These are phyloP conservation scores for Ceratocystis ficicola DNA, from an alignment of 2,329 filamentous ascomycete genomes.

Conservation along the genomic window DNA sequence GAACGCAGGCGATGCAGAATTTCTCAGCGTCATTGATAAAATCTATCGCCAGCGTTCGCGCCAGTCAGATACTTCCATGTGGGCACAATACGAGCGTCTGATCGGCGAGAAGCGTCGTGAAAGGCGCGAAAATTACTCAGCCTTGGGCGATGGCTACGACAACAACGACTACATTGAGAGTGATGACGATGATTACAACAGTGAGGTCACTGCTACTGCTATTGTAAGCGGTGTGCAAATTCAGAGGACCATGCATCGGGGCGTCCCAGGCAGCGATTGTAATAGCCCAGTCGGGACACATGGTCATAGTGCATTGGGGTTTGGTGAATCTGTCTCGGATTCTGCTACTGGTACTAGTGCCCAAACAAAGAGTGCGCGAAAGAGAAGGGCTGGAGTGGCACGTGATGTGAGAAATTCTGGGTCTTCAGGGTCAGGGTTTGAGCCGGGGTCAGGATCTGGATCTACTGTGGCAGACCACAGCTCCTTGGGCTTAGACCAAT, in stretches of 20 bases:
- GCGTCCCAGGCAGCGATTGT: neutral
- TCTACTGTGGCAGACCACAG: conserved; percentile 8
- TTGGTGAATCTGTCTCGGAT: neutral
- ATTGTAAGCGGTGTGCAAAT: neutral
- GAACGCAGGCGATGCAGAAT: conserved; percentile 38
- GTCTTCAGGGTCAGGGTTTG: conserved; percentile 1
- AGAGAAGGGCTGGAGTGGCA: conserved; percentile 18
- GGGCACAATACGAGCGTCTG: conserved; percentile 40
- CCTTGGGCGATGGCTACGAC: conserved; percentile 2
- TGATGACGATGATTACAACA: neutral
- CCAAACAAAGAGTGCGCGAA: conserved; percentile 15
- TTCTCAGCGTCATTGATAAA: conserved; percentile 46
- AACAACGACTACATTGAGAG: neutral
- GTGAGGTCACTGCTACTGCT: neutral
- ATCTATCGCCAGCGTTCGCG: conserved; percentile 49
- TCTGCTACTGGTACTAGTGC: neutral
- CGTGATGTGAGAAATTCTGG: conserved; percentile 18
- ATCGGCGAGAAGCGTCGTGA: conserved; percentile 45
- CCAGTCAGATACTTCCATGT: conserved; percentile 40
- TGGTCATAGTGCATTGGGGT: neutral
- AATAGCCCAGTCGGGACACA: neutral
- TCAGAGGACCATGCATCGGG: neutral
- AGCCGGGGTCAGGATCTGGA: conserved; percentile 1
- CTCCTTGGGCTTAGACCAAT: conserved; percentile 8
- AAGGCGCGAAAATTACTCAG: conserved; percentile 36